These are phyloP conservation scores for Dictyostelium firmibasis DNA, from an alignment of 78 protist genomes.

Conservation along the genomic window DNA sequence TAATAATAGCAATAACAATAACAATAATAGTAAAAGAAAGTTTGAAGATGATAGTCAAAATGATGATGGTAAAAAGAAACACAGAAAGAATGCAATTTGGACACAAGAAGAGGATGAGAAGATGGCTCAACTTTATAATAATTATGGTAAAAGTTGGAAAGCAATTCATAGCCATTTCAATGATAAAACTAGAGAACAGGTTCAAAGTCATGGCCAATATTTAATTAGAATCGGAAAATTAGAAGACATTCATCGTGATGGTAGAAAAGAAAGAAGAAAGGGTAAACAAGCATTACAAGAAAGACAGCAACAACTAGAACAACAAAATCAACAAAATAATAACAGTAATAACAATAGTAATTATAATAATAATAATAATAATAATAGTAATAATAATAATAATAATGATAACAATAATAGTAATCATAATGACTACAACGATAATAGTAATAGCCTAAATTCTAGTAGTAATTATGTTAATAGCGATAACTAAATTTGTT, in stretches of 20 bases:
- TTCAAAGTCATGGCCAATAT: constrained; percentile 71
- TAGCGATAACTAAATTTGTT: neutral
- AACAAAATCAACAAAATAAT: neutral
- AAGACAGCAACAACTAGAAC: neutral
- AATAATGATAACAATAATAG: neutral
- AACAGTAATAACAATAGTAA: neutral
- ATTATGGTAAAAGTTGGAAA: constrained; percentile 63
- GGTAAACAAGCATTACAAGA: constrained; percentile 4
- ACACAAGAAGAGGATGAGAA: constrained; percentile 45
- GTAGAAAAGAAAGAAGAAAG: constrained; percentile 43
- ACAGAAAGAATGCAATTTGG: constrained; percentile 37
- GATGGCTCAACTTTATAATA: constrained; percentile 20
- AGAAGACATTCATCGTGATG: constrained; percentile 51
- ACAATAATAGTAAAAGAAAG: neutral
- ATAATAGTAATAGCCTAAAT: too few relatives aligned
- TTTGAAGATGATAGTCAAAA: neutral
- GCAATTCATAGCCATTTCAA: constrained; percentile 48
- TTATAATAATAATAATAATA: neutral
- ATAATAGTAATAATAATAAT: neutral
- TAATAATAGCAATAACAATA: neutral
- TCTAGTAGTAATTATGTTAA: neutral
- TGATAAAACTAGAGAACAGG: constrained; percentile 62
- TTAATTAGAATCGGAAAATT: constrained; percentile 56
- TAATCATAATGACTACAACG: neutral
- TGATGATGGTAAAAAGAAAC: constrained; percentile 2